phyloP scores from a whole-genome alignment of 2,329 filamentous ascomycete species.

The Phoma sp. region DNA sequence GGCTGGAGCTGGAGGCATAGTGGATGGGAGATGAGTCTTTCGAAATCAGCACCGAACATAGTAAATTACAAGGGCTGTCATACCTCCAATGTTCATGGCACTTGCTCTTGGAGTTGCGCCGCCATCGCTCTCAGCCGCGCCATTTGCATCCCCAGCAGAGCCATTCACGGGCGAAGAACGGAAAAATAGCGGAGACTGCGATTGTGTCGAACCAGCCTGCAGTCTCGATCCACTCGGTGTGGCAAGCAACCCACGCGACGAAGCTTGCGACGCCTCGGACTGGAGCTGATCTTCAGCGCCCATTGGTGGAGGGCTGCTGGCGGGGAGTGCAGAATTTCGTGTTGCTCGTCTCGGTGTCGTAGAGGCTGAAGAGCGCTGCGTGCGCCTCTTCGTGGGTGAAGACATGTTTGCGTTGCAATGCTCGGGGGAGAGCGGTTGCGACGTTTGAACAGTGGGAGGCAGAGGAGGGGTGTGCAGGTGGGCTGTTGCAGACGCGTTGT shows the following conservation, averaged over 20 bases:
- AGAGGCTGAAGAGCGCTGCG: conserved; percentile 62
- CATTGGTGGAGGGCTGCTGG: conserved; percentile 57
- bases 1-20: conserved; percentile 90
- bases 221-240: conserved; percentile 58
- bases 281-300: conserved; percentile 55
- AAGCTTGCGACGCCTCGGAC: conserved; percentile 51
- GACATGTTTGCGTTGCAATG: conserved; percentile 59
- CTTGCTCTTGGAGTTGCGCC: conserved; percentile 76
- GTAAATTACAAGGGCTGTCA: conserved; percentile 25
- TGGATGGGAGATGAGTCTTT: conserved; percentile 90
- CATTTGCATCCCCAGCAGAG: conserved; percentile 50
- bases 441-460: not conserved
- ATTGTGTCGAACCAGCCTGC: conserved; percentile 60
- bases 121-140: conserved; percentile 61
- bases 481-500: conserved; percentile 28
- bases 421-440: conserved; percentile 7
- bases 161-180: conserved; percentile 65
- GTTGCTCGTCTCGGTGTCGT: conserved; percentile 63
- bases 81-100: conserved; percentile 68
- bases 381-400: conserved; percentile 65
- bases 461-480: conserved; percentile 22
- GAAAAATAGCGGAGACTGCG: conserved; percentile 86
- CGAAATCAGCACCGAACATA: conserved; percentile 19
- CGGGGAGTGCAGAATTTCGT: conserved; percentile 62
- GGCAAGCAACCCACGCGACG: conserved; percentile 48